Base-by-base conservation (phyloP, 2,329 filamentous ascomycete genomes). In the Aschersonia sp. region DNA sequence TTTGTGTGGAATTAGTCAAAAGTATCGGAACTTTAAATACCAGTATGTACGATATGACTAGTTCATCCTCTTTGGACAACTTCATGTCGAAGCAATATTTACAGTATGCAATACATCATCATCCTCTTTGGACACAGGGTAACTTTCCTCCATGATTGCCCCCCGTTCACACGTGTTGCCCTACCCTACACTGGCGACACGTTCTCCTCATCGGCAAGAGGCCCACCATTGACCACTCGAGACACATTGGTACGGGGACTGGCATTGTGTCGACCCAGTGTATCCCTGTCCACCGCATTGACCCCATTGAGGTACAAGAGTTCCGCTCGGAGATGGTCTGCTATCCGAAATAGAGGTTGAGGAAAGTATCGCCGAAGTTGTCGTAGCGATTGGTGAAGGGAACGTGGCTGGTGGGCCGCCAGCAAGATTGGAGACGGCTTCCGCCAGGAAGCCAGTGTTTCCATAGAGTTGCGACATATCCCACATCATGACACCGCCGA, bases 401-500 rank as follows among this genome's bases (percentile, higher is more conserved):
- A 40, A 7, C 4, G 31, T 46, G 4, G 44, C 47, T 12, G 32
- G 39, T 5, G 47, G 41, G n/a, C 31, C 40, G 9, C 31, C 30
- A 6, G 51, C 55, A 48, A 72, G 56, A 48, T 63, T 58, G 35
- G 56, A 48, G 53, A 61, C 59, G 4, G 79, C 62, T 39, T 64
- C 58, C 30, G 62, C 60, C 47, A 82, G 62, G 58, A 79, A 81
- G 1, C 76, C 77, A 2, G 53, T 35, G 60, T 83, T 82, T n/a
- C 63, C 62, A 52, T 72, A 79, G 2, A 74, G 68, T 64, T 81
- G 77, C 32, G 68, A 74, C 62, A 74, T 74, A 59, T 84, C 81
- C 81, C 79, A 84, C 64, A 83, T 69, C 80, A 84, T 83, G 31
- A 80, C 70, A 32, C 81, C 81, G 6, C 79, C 80, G 55, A 84